Evolutionary conservation across 805 yeast genomes (phyloP).

Genomic region (Wickerhamiella galacta): DNA sequence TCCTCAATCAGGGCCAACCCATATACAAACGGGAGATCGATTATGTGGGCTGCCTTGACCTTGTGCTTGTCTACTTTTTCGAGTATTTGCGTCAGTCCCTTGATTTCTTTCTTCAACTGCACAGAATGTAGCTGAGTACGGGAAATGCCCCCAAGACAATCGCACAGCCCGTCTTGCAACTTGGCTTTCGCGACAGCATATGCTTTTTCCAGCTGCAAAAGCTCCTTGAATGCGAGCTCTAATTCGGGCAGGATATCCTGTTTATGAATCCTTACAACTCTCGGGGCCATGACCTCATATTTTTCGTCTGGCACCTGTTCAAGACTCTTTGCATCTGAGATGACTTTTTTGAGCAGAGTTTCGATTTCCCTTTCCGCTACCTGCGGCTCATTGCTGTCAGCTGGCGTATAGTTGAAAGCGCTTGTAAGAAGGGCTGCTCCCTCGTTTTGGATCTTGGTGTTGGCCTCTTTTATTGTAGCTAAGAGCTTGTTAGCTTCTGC

Average conservation of each 20-base stretch:
- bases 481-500: conserved; percentile 7
- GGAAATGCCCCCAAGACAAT: conserved; percentile 12
- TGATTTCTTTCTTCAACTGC: conserved; percentile 17
- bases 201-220: conserved; percentile 2
- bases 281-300: neutral
- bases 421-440: no score
- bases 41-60: conserved; percentile 19
- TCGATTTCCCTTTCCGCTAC: conserved; percentile 15
- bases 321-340: no score
- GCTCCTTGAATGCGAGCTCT: conserved; percentile 11
- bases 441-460: no score
- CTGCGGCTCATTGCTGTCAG: no score
- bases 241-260: conserved; percentile 19
- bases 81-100: conserved; percentile 13
- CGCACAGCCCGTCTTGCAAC: conserved; percentile 5
- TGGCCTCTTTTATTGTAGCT: no score
- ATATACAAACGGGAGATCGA: conserved; percentile 23
- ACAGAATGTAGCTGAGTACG: conserved; percentile 18
- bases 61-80: conserved; percentile 17
- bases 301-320: no score
- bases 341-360: conserved; percentile 10
- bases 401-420: no score
- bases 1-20: conserved; percentile 24
- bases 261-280: conserved; percentile 9
- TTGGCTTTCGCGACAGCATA: neutral